Base-by-base conservation (phyloP, 176 grass and related monocot species). In the Oryza glaberrima region DNA sequence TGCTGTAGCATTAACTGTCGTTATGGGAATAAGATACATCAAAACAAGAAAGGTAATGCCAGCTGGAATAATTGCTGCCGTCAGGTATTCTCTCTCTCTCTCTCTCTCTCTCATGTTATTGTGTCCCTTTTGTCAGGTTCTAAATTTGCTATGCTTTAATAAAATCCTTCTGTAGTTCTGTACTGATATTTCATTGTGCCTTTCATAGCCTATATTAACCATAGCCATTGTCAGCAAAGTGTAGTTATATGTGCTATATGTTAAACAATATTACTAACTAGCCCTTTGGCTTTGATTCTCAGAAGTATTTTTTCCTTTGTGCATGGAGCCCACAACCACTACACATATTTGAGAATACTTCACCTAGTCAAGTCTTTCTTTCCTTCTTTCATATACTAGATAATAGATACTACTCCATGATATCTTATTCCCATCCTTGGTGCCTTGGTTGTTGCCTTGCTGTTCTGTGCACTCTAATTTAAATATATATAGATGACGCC, bases 11-110 rank as follows among this genome's bases (percentile, higher is more conserved):
- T 79, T 97, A 77, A 94, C 89, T 30, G 44, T 83, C 23, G 36
- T 88, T 13, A 95, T 98, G 95, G 91, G 91, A 64, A 68, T 86
- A 91, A 93, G 93, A 88, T 95, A 91, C 52, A 23, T 80, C 35
- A 92, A 95, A 87, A 92, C 90, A 66, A 88, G 75, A 72, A 95
- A 98, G 85, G 86, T 98, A 25, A 95, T 98, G 93, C 95, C 91
- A 22, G 89, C 95, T 78, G 95, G 93, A 82, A 19, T 98, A 80
- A 84, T 95, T 87, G 87, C 93, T 90, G 32, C 70, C 75, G 75
- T 98, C 76, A 98, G 95, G 95, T 94, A 88, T 44, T 69, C 38
- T 67, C 14, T 32, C 76, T 71, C 4, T 46, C 17, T 77, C 26
- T 46, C 17, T 77, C 17, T 67, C 46, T 14, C 47, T 12, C 47